phyloP scores from a whole-genome alignment of 805 yeast species.

The Suhomyces faveliae region DNA sequence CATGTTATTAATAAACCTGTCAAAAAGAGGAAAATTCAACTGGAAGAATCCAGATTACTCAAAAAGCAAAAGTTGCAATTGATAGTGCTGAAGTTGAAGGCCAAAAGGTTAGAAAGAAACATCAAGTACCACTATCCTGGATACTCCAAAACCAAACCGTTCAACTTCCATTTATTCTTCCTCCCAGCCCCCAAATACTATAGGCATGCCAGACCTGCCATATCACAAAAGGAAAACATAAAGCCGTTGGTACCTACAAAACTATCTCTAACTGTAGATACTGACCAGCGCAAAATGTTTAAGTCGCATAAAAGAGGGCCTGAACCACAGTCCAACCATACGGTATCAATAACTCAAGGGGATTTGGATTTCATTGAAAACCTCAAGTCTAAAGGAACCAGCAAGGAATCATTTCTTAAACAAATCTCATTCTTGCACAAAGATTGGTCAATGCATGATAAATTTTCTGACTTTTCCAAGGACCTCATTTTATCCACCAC shows the following conservation, averaged over 20 bases:
- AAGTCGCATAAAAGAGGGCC: slow-evolving; percentile 23
- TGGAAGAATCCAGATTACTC: slow-evolving; percentile 19
- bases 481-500: slow-evolving; percentile 67
- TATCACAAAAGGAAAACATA: slow-evolving; percentile 26
- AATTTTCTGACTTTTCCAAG: slow-evolving; percentile 44
- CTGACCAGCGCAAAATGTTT: slow-evolving; percentile 58
- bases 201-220: slow-evolving; percentile 51
- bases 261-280: slow-evolving; percentile 56
- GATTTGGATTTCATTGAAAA: slow-evolving; percentile 34
- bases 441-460: slow-evolving; percentile 36
- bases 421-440: slow-evolving; percentile 31
- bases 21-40: slow-evolving; percentile 18
- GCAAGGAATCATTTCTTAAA: slow-evolving; percentile 16
- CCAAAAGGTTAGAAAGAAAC: slow-evolving; percentile 23
- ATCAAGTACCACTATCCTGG: slow-evolving; percentile 59
- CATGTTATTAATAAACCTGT: background rate
- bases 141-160: slow-evolving; percentile 52
- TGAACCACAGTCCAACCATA: slow-evolving; percentile 8
- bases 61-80: slow-evolving; percentile 30
- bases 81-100: slow-evolving; percentile 30
- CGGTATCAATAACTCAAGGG: slow-evolving; percentile 24
- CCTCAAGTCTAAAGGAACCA: slow-evolving; percentile 20
- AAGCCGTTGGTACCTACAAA: slow-evolving; percentile 60
- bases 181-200: slow-evolving; percentile 59
- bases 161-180: slow-evolving; percentile 65